Evolutionary conservation across 2,329 filamentous ascomycete species (phyloP).

Genomic region (Pseudogymnoascus sp.): DNA sequence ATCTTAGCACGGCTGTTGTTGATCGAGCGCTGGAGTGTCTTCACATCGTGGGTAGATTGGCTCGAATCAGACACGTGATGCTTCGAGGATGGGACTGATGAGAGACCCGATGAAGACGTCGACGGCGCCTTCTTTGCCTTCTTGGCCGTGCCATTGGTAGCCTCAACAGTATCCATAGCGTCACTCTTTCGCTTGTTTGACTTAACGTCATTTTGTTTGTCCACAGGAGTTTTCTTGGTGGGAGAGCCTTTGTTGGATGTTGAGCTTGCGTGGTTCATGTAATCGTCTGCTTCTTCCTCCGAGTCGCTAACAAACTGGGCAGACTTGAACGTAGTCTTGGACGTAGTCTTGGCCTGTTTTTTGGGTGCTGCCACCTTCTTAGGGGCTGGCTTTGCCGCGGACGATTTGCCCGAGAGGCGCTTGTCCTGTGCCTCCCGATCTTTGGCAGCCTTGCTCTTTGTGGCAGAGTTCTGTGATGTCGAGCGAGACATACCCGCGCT

Average conservation of each 20-base stretch:
- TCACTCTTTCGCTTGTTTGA: slow-evolving; percentile 13
- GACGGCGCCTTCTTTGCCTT: slow-evolving; percentile 26
- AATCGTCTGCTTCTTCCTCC: slow-evolving; percentile 23
- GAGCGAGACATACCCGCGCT: slow-evolving; percentile 43
- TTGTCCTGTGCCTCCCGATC: slow-evolving; percentile 51
- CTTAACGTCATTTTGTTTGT: neutral
- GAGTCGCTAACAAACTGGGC: slow-evolving; percentile 28
- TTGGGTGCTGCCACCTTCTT: slow-evolving; percentile 25
- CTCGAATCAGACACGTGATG: slow-evolving; percentile 44
- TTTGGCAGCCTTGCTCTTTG: slow-evolving; percentile 51
- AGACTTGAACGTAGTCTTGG: slow-evolving; percentile 31
- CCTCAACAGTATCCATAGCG: slow-evolving; percentile 24
- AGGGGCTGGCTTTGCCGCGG: slow-evolving; percentile 23
- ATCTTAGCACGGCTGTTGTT: slow-evolving; percentile 33
- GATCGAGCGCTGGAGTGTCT: neutral
- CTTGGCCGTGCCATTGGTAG: slow-evolving; percentile 25
- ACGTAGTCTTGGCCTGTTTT: slow-evolving; percentile 31
- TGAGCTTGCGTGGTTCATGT: neutral
- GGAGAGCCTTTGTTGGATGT: neutral
- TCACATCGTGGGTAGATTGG: slow-evolving; percentile 37
- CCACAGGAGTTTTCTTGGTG: neutral
- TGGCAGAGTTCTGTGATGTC: slow-evolving; percentile 43
- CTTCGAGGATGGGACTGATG: slow-evolving; percentile 12
- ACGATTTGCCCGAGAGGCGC: slow-evolving; percentile 33
- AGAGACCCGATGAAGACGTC: slow-evolving; percentile 2